Evolutionary conservation across 441 rosid species (phyloP), one percentile per base, ranked within the genome.

Genomic region (Metrosideros polymorpha): DNA sequence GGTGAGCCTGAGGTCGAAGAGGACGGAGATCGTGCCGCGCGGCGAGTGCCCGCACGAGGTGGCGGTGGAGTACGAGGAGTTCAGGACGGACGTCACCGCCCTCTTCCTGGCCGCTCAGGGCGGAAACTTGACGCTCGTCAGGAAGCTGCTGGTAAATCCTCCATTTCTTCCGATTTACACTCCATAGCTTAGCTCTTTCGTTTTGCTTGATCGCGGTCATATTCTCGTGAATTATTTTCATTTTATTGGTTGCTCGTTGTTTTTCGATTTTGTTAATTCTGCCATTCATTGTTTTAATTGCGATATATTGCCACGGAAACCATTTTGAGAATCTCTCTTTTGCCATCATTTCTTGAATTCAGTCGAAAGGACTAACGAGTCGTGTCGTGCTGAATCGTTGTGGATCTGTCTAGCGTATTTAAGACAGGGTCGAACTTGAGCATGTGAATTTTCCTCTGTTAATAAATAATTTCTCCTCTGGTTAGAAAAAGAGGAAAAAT

Each of bases 1-100:
- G 42, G 79, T 86, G 47, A 79, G 84, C 87, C 87, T 86, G 54
- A 30, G 87, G 84, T 86, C 82, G 76, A 59, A 51, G 87, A 82
- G 87, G 87, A 35, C 87, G 79, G 87, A 86, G 84, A 49, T 86
- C 29, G 79, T 82, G 75, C 84, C 39, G 55, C 42, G 84, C 39
- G 87, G 47, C 15, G 87, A 82, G 82, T 9, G 22, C 29, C 54
- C 87, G 49, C 87, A 86, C 84, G 84, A 86, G 77, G 87, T 56
- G 54, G 61, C 52, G 35, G 77, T 59, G 84, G 87, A 86, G 49
- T 56, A 79, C 75, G 87, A 82, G 87, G 84, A 86, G 87, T 86
- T 86, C 55, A 79, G 79, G 84, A 86, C 84, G 43, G 87, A 86
- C 55, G 87, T 86, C 53, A 86, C 87, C 53, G 87, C 87, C 22